Evolutionary conservation across 2,329 filamentous ascomycete species (phyloP), one percentile per base, ranked within the genome.

Genomic region (Parascedosporium putredinis): DNA sequence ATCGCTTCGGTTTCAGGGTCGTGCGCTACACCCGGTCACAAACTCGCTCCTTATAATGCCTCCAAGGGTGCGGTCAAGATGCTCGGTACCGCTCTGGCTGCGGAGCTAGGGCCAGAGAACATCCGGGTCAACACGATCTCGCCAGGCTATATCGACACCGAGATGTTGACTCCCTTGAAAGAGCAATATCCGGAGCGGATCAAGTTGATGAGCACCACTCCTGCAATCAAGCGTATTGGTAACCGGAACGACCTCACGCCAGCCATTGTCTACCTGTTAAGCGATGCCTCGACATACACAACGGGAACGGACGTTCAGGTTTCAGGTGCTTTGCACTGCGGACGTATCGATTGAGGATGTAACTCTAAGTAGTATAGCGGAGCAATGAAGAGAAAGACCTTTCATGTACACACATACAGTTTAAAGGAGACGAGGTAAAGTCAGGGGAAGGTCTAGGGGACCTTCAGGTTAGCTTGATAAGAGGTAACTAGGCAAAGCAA

Each of bases 51-150:
- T n/a, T 89, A 89, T 70, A 89, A 89, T 59, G 76, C 85, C 22
- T 85, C 80, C 47, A 89, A 89, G 64, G 83, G 84, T 3, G 86
- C 77, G 3, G 84, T 89, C 4, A 66, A 87, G 49, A 84, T 88
- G 64, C 75, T 89, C 1, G 79, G 67, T 1, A 78, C 83, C 51
- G 87, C 83, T 62, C 71, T 89, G 7, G 85, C 84, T 1, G 67
- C 76, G 8, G 86, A 90, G 63, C 88, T 84, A 85, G 85, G 84
- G 44, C 64, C 71, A 56, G 67, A 85, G 62, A 80, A 79, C 33
- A 90, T 93, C 59, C 78, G 86, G 2, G 83, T 91, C 53, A 91
- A 93, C 68, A 88, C 84, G 12, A 78, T 93, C 54, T 88, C 83
- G 18, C 86, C 87, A 0, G 86, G 87, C 7, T 88, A 89, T 62